phyloP scores from a whole-genome alignment of 1,284 basidiomycete genomes.

The Sporisorium sorghi region DNA sequence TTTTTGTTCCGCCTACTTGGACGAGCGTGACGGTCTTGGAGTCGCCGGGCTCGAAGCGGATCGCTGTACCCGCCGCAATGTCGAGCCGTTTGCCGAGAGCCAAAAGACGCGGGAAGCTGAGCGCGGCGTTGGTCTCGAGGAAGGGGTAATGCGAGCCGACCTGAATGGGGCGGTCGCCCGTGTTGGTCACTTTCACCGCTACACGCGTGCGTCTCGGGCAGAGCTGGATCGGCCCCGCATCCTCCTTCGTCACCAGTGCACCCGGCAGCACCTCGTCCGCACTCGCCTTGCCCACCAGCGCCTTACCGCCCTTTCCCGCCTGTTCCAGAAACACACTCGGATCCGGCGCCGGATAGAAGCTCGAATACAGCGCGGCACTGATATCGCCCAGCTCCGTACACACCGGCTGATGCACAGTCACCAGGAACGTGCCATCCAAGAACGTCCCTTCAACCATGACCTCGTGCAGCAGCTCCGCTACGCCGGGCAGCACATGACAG shows the following conservation, averaged over 20 bases:
- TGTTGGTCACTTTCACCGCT: slow-evolving; percentile 84
- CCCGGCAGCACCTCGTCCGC: slow-evolving; percentile 50
- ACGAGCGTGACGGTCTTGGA: slow-evolving; percentile 85
- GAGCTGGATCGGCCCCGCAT: slow-evolving; percentile 75
- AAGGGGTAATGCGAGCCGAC: slow-evolving; percentile 79
- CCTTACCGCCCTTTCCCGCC: not conserved
- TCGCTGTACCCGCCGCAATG: slow-evolving; percentile 91
- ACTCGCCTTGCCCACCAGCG: slow-evolving; percentile 4
- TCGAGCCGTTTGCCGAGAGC: slow-evolving; percentile 89
- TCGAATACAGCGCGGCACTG: slow-evolving; percentile 85
- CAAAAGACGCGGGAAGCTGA: slow-evolving; percentile 84
- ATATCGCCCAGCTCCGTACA: slow-evolving; percentile 80
- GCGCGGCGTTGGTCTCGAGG: slow-evolving; percentile 84
- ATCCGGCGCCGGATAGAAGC: slow-evolving; percentile 85
- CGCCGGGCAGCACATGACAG: slow-evolving; percentile 85
- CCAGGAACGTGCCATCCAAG: slow-evolving; percentile 65
- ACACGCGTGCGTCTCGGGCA: slow-evolving; percentile 80
- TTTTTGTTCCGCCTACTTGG: slow-evolving; percentile 79
- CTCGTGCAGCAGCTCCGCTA: slow-evolving; percentile 68
- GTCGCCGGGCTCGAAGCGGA: slow-evolving; percentile 96
- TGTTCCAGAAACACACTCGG: slow-evolving; percentile 70
- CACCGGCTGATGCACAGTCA: slow-evolving; percentile 81
- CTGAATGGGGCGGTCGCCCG: slow-evolving; percentile 93
- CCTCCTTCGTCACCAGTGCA: slow-evolving; percentile 50
- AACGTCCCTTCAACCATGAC: slow-evolving; percentile 69